These are phyloP conservation scores for Umbilicaria muhlenbergii DNA, from an alignment of 495 filamentous ascomycete species.

Conservation along the genomic window DNA sequence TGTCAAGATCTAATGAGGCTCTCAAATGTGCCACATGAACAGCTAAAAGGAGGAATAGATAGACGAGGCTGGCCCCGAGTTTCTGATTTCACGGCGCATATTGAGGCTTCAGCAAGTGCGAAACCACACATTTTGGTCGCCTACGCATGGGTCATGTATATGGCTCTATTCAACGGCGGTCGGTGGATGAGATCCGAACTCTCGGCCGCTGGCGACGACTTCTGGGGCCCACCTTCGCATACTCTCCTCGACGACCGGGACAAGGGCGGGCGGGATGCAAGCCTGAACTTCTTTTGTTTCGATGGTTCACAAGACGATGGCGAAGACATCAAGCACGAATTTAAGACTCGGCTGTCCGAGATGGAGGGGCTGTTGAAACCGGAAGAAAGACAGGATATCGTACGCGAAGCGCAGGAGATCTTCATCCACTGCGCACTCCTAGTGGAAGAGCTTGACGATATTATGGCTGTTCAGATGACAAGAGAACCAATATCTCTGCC, in stretches of 20 bases:
- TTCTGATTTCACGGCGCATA: conserved; percentile 18
- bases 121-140: conserved; percentile 38
- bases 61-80: conserved; percentile 5
- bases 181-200: conserved; percentile 33
- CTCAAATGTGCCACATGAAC: not conserved
- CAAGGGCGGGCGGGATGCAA: conserved; percentile 23
- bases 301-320: conserved; percentile 14
- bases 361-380: conserved; percentile 25
- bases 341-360: conserved; percentile 16
- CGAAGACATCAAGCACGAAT: conserved; percentile 11
- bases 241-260: conserved; percentile 16
- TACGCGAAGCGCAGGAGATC: conserved; percentile 28
- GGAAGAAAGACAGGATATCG: conserved; percentile 28
- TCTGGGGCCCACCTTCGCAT: conserved; percentile 20
- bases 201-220: conserved; percentile 22
- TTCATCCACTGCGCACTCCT: conserved; percentile 23
- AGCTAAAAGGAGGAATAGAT: conserved; percentile 4
- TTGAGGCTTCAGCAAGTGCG: conserved; percentile 10
- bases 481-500: not conserved
- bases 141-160: conserved; percentile 44
- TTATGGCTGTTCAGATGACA: not conserved
- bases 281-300: conserved; percentile 22
- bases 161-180: conserved; percentile 43
- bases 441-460: conserved; percentile 24
- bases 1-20: conserved; percentile 10